Percentiles rank a stretch among this genome's conserved stretches.
These are phyloP conservation scores for Trichoderma asperelloides DNA, from an alignment of 495 filamentous ascomycete species.

Conservation along the genomic window DNA sequence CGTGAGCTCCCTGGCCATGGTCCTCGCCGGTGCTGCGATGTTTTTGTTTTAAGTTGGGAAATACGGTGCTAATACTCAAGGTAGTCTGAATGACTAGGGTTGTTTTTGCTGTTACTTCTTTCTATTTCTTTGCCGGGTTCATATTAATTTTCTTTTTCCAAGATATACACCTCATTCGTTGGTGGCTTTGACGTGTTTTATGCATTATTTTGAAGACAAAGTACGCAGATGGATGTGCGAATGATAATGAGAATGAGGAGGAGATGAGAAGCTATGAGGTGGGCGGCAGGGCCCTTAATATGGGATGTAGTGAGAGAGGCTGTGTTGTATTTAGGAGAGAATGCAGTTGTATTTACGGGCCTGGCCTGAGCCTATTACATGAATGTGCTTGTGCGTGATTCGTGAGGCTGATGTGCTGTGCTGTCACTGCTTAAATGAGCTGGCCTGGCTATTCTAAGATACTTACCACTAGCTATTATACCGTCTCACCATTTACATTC, in stretches of 20 bases:
- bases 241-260: constrained; percentile 2
- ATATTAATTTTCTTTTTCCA: not conserved
- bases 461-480: too few relatives aligned
- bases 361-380: not conserved
- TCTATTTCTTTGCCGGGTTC: not conserved
- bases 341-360: not conserved
- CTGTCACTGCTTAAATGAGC: too few relatives aligned
- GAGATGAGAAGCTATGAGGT: not conserved
- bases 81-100: not conserved
- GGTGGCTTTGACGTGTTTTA: not conserved
- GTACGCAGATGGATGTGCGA: not conserved
- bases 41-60: not conserved
- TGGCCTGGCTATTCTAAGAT: too few relatives aligned
- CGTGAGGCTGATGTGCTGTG: too few relatives aligned
- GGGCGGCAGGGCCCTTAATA: not conserved
- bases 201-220: not conserved
- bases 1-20: constrained; percentile 6
- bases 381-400: too few relatives aligned
- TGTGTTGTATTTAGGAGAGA: not conserved
- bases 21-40: constrained; percentile 4
- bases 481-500: too few relatives aligned
- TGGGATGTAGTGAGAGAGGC: not conserved
- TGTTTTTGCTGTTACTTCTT: not conserved
- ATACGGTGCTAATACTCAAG: too few relatives aligned
- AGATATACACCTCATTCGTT: not conserved